Evolutionary conservation across 2,329 filamentous ascomycete genomes (phyloP).

Genomic region (Diplocarpon rosae): DNA sequence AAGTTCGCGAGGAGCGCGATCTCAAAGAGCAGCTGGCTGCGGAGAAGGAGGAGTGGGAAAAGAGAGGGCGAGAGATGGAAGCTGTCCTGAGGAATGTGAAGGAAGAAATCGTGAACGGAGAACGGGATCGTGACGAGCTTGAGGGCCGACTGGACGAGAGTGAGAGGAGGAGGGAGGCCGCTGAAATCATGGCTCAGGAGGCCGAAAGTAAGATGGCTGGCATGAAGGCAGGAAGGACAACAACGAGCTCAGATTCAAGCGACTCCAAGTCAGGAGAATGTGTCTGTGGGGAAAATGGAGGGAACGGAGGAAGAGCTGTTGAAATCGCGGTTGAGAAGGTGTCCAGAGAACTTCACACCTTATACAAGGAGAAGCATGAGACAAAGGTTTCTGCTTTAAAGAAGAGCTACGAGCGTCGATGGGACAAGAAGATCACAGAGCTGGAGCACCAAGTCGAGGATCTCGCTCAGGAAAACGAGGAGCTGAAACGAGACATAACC

Average conservation of each 20-base stretch:
- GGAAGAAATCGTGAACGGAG: constrained; percentile 66
- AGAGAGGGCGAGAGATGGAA: constrained; percentile 77
- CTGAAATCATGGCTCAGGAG: constrained; percentile 65
- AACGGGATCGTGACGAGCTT: constrained; percentile 72
- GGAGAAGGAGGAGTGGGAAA: constrained; percentile 76
- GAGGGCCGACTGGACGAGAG: constrained; percentile 65
- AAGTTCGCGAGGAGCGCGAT: constrained; percentile 65
- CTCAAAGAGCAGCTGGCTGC: constrained; percentile 59
- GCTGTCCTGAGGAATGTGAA: constrained; percentile 66
- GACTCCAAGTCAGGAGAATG: constrained; percentile 24
- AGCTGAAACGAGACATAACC: constrained; percentile 47
- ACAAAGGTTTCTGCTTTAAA: constrained; percentile 87
- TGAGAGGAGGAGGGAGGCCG: constrained; percentile 62
- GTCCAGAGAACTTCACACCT: constrained; percentile 79
- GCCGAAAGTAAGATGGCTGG: constrained; percentile 66
- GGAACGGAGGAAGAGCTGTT: constrained; percentile 45
- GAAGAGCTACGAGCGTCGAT: constrained; percentile 72
- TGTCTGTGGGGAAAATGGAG: constrained; percentile 24
- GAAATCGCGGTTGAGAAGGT: constrained; percentile 83
- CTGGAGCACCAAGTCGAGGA: constrained; percentile 62
- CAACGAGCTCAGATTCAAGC: constrained; percentile 27
- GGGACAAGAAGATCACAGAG: constrained; percentile 78
- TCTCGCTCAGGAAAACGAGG: constrained; percentile 63
- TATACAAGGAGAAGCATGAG: constrained; percentile 97
- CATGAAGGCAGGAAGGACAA: constrained; percentile 52